These are phyloP conservation scores for Fusarium armeniacum DNA, from an alignment of 2,329 filamentous ascomycete genomes.

Conservation along the genomic window DNA sequence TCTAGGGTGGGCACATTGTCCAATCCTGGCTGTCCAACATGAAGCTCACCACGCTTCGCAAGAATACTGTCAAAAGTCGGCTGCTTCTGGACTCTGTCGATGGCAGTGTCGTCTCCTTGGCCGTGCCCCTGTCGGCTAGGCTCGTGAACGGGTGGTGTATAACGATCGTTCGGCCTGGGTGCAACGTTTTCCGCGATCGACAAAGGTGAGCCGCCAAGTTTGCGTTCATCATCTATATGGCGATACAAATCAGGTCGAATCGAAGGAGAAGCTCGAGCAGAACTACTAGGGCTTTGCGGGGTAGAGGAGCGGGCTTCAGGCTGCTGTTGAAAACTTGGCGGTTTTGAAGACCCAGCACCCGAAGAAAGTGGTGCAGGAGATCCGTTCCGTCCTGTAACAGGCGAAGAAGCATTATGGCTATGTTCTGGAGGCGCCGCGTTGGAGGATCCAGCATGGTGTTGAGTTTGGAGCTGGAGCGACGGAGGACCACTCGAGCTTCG, in stretches of 20 bases:
- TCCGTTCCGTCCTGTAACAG: slow-evolving; percentile 31
- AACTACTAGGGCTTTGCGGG: slow-evolving; percentile 43
- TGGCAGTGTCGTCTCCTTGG: slow-evolving; percentile 12
- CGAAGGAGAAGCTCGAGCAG: slow-evolving; percentile 70
- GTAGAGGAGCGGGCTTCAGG: slow-evolving; percentile 46
- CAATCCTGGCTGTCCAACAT: neutral
- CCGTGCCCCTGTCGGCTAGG: slow-evolving; percentile 12
- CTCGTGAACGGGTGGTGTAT: slow-evolving; percentile 31
- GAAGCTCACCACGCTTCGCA: slow-evolving; percentile 34
- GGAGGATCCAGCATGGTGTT: slow-evolving; percentile 21
- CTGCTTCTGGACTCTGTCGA: slow-evolving; percentile 33
- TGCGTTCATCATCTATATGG: slow-evolving; percentile 73
- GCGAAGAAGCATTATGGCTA: slow-evolving; percentile 31
- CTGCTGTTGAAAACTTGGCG: slow-evolving; percentile 38
- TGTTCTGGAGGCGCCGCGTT: slow-evolving; percentile 26
- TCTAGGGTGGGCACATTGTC: slow-evolving; percentile 14
- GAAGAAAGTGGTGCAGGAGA: slow-evolving; percentile 42
- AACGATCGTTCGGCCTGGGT: slow-evolving; percentile 55
- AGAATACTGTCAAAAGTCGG: slow-evolving; percentile 45
- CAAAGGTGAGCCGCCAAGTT: slow-evolving; percentile 69
- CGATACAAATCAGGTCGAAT: slow-evolving; percentile 84
- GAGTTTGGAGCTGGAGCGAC: slow-evolving; percentile 49
- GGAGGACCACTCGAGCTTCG: slow-evolving; percentile 47
- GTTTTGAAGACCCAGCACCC: slow-evolving; percentile 32
- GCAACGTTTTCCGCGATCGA: slow-evolving; percentile 69